Conservation (phyloP, 495 filamentous ascomycete genomes). For the Cryomyces minteri region DNA sequence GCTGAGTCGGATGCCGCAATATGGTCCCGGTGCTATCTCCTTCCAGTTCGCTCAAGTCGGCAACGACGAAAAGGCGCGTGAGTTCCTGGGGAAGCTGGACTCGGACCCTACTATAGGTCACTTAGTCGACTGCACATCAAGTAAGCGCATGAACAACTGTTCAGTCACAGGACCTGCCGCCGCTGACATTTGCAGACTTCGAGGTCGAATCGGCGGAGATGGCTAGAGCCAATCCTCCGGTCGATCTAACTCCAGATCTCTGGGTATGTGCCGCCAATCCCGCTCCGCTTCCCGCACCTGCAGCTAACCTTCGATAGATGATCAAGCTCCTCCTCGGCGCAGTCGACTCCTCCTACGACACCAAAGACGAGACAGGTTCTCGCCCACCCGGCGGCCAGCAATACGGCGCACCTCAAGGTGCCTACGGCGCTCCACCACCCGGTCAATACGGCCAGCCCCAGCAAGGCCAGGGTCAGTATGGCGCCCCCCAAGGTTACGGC, state of each 20-base stretch:
- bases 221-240: conserved; percentile 32
- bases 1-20: conserved; percentile 23
- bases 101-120: conserved; percentile 41
- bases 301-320: conserved; percentile 20
- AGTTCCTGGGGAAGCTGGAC: conserved; percentile 44
- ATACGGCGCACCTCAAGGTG: conserved; percentile 10
- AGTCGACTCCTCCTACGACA: conserved; percentile 46
- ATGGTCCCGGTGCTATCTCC: conserved; percentile 33
- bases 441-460: conserved; percentile 14
- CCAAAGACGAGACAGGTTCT: conserved; percentile 38
- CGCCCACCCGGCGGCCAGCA: conserved; percentile 10
- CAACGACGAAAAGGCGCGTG: conserved; percentile 44
- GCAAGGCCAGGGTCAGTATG: conserved; percentile 14
- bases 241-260: conserved; percentile 43
- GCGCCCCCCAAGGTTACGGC: conserved; percentile 12
- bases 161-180: neutral
- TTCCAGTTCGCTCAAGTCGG: conserved; percentile 66
- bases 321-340: conserved; percentile 54
- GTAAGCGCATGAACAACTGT: conserved; percentile 25
- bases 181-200: conserved; percentile 28
- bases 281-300: neutral
- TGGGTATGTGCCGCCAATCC: conserved; percentile 28
- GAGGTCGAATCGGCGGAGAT: conserved; percentile 49
- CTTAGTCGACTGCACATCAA: conserved; percentile 55
- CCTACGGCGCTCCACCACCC: conserved; percentile 4